A percentile compares a stretch with the other conserved stretches of the same genome.
These are phyloP conservation scores for Ascosphaera acerosa DNA, from an alignment of 2,329 filamentous ascomycete species.

Conservation along the genomic window DNA sequence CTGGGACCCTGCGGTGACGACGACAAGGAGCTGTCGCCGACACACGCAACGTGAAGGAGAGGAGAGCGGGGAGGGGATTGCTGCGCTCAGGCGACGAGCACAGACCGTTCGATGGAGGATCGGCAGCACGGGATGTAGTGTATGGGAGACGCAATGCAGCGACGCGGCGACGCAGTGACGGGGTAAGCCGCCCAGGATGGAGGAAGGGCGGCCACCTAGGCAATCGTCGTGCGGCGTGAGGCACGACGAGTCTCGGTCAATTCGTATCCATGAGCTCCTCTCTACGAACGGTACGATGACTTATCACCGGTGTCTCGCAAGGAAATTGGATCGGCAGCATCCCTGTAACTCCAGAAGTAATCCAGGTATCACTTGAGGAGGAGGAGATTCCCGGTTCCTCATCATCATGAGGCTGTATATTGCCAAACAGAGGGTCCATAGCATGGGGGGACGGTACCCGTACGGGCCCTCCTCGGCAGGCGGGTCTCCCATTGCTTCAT, in stretches of 20 bases:
- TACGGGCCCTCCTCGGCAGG: not conserved
- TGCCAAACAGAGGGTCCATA: slow-evolving; percentile 1
- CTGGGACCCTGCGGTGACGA: no score
- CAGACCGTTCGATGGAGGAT: no score
- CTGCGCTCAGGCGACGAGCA: no score
- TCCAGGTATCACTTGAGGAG: not conserved
- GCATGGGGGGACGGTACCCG: not conserved
- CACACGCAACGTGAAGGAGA: no score
- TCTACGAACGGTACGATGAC: not conserved
- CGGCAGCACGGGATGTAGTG: no score
- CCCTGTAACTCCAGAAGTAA: not conserved
- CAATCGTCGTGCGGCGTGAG: no score
- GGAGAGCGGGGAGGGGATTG: no score
- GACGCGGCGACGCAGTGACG: no score
- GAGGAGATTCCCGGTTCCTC: not conserved
- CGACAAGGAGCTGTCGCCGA: no score
- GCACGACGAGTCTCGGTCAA: not conserved
- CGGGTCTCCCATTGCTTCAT: not conserved
- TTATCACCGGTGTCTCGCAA: slow-evolving; percentile 1
- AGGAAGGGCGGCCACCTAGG: not conserved
- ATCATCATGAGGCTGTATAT: not conserved
- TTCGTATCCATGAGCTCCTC: not conserved
- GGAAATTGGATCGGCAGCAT: not conserved
- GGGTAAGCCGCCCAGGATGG: not conserved
- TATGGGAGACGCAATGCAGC: no score